Percentiles rank a stretch among this genome's conserved stretches.
phyloP scores from a whole-genome alignment of 2,329 filamentous ascomycete species.

The Phyllosticta capitalensis region DNA sequence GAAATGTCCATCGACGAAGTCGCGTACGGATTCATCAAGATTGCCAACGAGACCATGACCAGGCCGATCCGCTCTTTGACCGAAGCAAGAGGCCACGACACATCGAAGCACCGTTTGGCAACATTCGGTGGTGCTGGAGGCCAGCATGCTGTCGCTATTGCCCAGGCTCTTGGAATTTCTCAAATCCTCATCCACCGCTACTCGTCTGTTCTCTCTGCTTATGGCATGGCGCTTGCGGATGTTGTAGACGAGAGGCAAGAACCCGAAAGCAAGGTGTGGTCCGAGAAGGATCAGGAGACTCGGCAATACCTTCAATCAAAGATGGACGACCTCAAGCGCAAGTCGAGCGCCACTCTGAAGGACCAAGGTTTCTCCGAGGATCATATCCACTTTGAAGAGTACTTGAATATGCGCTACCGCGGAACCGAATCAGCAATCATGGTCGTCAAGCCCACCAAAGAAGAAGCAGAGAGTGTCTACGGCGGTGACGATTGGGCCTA shows the following conservation, averaged over 20 bases:
- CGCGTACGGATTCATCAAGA: constrained; percentile 79
- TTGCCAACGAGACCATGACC: constrained; percentile 88
- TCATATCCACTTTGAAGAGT: constrained; percentile 78
- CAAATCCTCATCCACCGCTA: constrained; percentile 83
- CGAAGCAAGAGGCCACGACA: constrained; percentile 86
- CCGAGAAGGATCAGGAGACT: constrained; percentile 44
- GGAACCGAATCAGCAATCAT: constrained; percentile 88
- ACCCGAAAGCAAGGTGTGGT: constrained; percentile 54
- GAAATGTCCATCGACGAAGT: constrained; percentile 73
- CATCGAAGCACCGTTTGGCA: constrained; percentile 78
- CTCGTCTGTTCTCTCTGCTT: constrained; percentile 81
- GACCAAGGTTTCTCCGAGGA: constrained; percentile 71
- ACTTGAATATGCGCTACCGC: constrained; percentile 86
- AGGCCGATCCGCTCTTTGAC: constrained; percentile 83
- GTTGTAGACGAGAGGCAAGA: constrained; percentile 88
- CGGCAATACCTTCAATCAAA: constrained; percentile 58
- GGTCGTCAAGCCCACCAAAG: constrained; percentile 63
- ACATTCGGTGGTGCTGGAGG: constrained; percentile 89
- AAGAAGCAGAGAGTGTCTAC: constrained; percentile 51
- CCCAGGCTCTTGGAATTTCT: constrained; percentile 69
- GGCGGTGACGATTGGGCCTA: constrained; percentile 68
- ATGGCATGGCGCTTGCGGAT: constrained; percentile 87
- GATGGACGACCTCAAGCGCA: constrained; percentile 71
- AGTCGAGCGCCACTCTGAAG: constrained; percentile 55
- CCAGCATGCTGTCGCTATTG: constrained; percentile 87